Conservation (phyloP, 2,329 filamentous ascomycete species). For the Hypoxylon sp. region DNA sequence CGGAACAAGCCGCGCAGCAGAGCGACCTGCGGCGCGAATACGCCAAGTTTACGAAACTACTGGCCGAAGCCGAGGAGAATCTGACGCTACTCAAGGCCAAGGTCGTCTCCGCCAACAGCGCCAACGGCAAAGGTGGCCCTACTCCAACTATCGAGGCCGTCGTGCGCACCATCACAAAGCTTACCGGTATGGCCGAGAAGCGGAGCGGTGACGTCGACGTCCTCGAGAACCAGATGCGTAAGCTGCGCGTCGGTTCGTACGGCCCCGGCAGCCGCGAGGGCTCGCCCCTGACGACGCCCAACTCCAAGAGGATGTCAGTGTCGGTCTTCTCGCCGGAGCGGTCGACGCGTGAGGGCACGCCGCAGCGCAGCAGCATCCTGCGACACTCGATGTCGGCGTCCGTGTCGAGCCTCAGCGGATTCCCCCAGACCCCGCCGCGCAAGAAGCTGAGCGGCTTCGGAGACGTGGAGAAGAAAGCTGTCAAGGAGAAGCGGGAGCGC, state of each 20-base stretch:
- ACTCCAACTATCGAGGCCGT: slow-evolving; percentile 90
- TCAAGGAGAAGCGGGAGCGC: slow-evolving; percentile 66
- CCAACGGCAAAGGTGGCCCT: slow-evolving; percentile 58
- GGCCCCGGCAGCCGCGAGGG: slow-evolving; percentile 58
- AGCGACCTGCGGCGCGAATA: slow-evolving; percentile 84
- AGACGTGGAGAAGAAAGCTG: slow-evolving; percentile 66
- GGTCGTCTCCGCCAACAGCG: slow-evolving; percentile 69
- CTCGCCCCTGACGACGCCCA: slow-evolving; percentile 56
- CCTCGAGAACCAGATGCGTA: slow-evolving; percentile 86
- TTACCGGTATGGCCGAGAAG: slow-evolving; percentile 93
- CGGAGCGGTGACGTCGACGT: slow-evolving; percentile 91
- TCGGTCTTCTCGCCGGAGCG: slow-evolving; percentile 56
- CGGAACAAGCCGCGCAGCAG: slow-evolving; percentile 86
- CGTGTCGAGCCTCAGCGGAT: slow-evolving; percentile 50
- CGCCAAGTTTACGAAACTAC: slow-evolving; percentile 76
- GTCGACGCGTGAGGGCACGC: slow-evolving; percentile 53
- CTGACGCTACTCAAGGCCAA: slow-evolving; percentile 83
- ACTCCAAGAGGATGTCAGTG: slow-evolving; percentile 40
- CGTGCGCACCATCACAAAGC: slow-evolving; percentile 88
- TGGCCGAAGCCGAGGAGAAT: slow-evolving; percentile 83
- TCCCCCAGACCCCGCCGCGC: slow-evolving; percentile 60
- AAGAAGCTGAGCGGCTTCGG: slow-evolving; percentile 73
- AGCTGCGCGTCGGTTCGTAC: slow-evolving; percentile 67
- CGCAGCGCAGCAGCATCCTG: slow-evolving; percentile 53
- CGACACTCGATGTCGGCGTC: slow-evolving; percentile 59